A percentile compares a stretch with the other conserved stretches of the same genome.
These are phyloP conservation scores for Fomitiporia mediterranea DNA, from an alignment of 1,284 basidiomycete genomes.

Conservation along the genomic window DNA sequence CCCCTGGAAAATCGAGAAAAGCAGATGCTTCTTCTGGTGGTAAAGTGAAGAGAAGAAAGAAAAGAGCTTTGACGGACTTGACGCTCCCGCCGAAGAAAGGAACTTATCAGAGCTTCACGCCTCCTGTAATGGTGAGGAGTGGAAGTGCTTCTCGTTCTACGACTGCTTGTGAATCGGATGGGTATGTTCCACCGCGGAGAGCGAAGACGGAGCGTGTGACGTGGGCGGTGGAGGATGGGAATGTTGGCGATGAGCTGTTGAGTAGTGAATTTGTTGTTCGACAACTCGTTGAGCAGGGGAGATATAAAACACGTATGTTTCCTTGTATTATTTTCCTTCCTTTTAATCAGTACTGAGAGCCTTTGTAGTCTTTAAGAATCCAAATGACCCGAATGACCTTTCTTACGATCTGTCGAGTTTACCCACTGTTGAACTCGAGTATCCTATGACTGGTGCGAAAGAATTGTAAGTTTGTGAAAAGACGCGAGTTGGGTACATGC, in stretches of 20 bases:
- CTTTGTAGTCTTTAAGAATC: slow-evolving; percentile 58
- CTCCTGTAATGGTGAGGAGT: slow-evolving; percentile 44
- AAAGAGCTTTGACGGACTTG: neutral
- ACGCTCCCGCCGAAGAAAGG: slow-evolving; percentile 37
- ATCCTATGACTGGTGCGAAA: slow-evolving; percentile 58
- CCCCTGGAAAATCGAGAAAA: neutral
- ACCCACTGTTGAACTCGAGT: slow-evolving; percentile 63
- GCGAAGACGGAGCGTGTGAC: slow-evolving; percentile 36
- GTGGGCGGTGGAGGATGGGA: slow-evolving; percentile 47
- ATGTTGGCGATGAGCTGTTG: slow-evolving; percentile 44
- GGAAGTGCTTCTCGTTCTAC: slow-evolving; percentile 47
- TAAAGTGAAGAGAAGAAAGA: neutral
- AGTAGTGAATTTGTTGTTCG: slow-evolving; percentile 60
- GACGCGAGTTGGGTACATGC: slow-evolving; percentile 14
- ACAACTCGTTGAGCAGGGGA: slow-evolving; percentile 44
- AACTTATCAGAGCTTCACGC: neutral
- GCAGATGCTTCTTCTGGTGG: neutral
- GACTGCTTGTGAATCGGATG: slow-evolving; percentile 34
- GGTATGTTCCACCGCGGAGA: neutral
- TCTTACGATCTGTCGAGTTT: slow-evolving; percentile 55
- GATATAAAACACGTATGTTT: slow-evolving; percentile 61
- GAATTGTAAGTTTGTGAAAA: slow-evolving; percentile 46
- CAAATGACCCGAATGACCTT: slow-evolving; percentile 49
- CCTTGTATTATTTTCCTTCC: slow-evolving; percentile 1
- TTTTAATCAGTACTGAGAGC: neutral